phyloP scores from a whole-genome alignment of 306 rosid species.

The Acacia confusa region DNA sequence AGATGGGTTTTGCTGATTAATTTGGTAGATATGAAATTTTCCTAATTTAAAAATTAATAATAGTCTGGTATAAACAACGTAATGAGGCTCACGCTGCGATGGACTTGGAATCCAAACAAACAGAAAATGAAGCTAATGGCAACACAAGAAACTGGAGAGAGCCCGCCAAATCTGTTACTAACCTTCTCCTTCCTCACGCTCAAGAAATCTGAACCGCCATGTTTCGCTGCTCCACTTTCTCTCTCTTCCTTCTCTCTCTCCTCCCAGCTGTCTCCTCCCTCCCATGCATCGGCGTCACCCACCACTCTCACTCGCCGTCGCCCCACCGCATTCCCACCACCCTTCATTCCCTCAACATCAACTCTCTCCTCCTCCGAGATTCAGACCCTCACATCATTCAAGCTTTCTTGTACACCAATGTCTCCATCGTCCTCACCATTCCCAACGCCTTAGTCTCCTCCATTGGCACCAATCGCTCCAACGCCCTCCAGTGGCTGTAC shows the following conservation, averaged over 20 bases:
- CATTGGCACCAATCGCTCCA: constrained; percentile 69
- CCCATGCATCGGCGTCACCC: constrained; percentile 57
- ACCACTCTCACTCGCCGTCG: constrained; percentile 11
- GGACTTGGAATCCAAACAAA: too few species aligned
- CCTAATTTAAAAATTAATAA: too few species aligned
- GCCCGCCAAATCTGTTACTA: too few species aligned
- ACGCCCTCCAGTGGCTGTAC: constrained; percentile 69
- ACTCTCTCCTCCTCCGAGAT: constrained; percentile 57
- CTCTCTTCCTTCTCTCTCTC: background rate
- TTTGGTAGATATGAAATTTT: too few species aligned
- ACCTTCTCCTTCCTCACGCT: background rate
- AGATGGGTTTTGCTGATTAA: too few species aligned
- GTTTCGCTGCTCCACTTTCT: background rate
- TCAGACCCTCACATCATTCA: constrained; percentile 63
- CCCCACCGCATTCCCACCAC: constrained; percentile 38
- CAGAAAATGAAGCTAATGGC: too few species aligned
- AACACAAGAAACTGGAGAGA: too few species aligned
- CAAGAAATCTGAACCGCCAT: background rate
- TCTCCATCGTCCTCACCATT: constrained; percentile 63
- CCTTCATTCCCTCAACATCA: constrained; percentile 41
- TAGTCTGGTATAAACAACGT: too few species aligned
- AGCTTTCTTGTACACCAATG: constrained; percentile 69
- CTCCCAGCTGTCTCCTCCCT: background rate
- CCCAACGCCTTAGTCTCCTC: constrained; percentile 61
- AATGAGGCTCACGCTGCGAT: too few species aligned